phyloP scores from a whole-genome alignment of 768 basidiomycete species.

The Phaffia australis region DNA sequence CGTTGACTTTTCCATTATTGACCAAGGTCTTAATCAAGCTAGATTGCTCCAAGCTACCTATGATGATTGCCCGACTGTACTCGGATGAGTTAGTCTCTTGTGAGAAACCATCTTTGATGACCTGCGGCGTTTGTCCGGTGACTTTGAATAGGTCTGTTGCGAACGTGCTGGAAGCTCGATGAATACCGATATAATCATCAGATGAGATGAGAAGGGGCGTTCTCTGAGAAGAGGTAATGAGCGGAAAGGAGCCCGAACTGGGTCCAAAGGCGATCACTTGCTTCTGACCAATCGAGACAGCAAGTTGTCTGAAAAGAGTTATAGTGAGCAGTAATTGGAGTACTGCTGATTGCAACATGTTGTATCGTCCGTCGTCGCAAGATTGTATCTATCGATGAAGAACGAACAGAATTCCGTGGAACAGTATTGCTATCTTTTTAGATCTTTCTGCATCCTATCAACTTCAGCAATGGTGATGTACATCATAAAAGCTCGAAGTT shows the following conservation, averaged over 20 bases:
- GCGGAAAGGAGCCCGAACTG: conserved; percentile 20
- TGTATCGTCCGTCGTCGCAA: too few relatives aligned
- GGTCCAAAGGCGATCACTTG: conserved; percentile 21
- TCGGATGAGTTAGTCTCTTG: conserved; percentile 46
- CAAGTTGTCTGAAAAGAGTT: too few relatives aligned
- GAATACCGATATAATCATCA: conserved; percentile 57
- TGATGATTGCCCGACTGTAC: conserved; percentile 44
- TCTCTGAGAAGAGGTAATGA: conserved; percentile 17
- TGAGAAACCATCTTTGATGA: conserved; percentile 48
- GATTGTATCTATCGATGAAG: too few relatives aligned
- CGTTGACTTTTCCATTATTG: conserved; percentile 48
- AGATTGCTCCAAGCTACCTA: conserved; percentile 55
- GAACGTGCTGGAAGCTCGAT: conserved; percentile 53
- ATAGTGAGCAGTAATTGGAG: too few relatives aligned
- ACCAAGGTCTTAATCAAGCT: conserved; percentile 48
- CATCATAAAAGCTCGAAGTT: too few relatives aligned
- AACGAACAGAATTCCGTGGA: too few relatives aligned
- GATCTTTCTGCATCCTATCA: too few relatives aligned
- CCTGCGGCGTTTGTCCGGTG: conserved; percentile 46
- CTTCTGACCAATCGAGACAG: conserved; percentile 26
- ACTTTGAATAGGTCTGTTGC: conserved; percentile 53
- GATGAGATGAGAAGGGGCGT: conserved; percentile 27
- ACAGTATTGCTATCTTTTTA: too few relatives aligned
- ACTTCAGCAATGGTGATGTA: too few relatives aligned
- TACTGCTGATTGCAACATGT: too few relatives aligned